Evolutionary conservation across 179 eudicot species (phyloP).

Genomic region (Carnegiea gigantea): DNA sequence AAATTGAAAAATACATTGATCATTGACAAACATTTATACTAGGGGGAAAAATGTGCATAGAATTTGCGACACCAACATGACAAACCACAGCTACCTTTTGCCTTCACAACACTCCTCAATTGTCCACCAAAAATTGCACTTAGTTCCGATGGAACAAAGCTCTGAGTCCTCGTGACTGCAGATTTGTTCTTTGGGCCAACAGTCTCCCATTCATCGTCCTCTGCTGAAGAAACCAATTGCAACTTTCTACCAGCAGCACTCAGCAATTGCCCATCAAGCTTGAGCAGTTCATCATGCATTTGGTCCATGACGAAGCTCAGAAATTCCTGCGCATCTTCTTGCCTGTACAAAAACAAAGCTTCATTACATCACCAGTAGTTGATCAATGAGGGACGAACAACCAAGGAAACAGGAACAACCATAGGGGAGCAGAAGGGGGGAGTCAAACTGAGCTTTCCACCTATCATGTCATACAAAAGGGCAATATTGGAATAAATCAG

Average conservation of each 20-base stretch:
- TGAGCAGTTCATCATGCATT: conserved; percentile 90
- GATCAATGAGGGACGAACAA: too few species aligned
- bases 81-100: conserved; percentile 52
- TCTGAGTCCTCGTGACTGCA: conserved; percentile 96
- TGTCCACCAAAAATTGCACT: conserved; percentile 88
- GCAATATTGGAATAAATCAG: not conserved
- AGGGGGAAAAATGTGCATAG: not conserved
- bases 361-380: not conserved
- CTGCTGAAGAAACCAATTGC: conserved; percentile 62
- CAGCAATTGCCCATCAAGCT: conserved; percentile 63
- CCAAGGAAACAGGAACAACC: not conserved
- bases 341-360: conserved; percentile 44
- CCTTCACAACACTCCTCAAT: conserved; percentile 78
- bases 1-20: not conserved
- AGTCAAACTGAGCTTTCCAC: not conserved
- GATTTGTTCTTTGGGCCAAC: conserved; percentile 96
- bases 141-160: conserved; percentile 74
- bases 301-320: conserved; percentile 83
- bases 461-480: not conserved
- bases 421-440: too few species aligned
- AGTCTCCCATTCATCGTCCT: conserved; percentile 97
- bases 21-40: not conserved
- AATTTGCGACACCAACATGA: not conserved
- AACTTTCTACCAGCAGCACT: conserved; percentile 43
- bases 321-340: conserved; percentile 97